A percentile compares a stretch with the other conserved stretches of the same genome.
Evolutionary conservation across 352 stramenopile genomes (phyloP).

Genomic region (Phytophthora fragariae): DNA sequence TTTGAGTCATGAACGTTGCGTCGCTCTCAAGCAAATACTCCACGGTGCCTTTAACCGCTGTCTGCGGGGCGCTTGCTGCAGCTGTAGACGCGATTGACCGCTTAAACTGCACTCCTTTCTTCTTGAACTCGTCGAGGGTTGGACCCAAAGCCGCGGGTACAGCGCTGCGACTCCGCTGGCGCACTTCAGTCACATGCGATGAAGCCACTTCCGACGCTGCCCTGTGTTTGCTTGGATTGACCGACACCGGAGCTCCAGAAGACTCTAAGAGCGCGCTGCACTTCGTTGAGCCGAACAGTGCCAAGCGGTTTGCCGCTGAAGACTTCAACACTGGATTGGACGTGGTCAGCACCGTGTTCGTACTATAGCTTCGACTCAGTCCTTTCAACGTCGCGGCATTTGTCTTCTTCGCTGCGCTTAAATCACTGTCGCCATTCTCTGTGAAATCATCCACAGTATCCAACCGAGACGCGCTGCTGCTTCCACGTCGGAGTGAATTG

Average conservation of each 20-base stretch:
- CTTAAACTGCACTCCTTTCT: conserved; percentile 16
- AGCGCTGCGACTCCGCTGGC: conserved; percentile 19
- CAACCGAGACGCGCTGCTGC: conserved; percentile 7
- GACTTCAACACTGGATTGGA: conserved; percentile 37
- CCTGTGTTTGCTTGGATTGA: conserved; percentile 18
- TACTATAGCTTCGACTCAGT: conserved; percentile 28
- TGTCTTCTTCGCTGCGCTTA: conserved; percentile 19
- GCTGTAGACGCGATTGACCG: conserved; percentile 10
- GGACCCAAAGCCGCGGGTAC: not conserved
- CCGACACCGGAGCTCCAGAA: not conserved
- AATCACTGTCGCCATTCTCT: not conserved
- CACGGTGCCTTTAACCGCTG: conserved; percentile 51
- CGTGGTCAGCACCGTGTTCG: conserved; percentile 19
- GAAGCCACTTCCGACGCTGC: conserved; percentile 1
- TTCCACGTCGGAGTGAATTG: conserved; percentile 1
- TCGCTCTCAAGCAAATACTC: conserved; percentile 79
- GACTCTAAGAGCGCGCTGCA: conserved; percentile 29
- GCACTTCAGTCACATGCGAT: conserved; percentile 3
- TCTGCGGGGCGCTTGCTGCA: not conserved
- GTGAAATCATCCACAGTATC: not conserved
- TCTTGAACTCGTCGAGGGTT: conserved; percentile 8
- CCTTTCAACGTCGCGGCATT: conserved; percentile 35
- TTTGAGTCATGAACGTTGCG: conserved; percentile 65
- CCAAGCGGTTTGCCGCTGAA: conserved; percentile 27
- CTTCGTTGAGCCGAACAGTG: conserved; percentile 36